These are phyloP conservation scores for Diutina mesorugosa DNA, from an alignment of 1,139 yeast species.

Conservation along the genomic window DNA sequence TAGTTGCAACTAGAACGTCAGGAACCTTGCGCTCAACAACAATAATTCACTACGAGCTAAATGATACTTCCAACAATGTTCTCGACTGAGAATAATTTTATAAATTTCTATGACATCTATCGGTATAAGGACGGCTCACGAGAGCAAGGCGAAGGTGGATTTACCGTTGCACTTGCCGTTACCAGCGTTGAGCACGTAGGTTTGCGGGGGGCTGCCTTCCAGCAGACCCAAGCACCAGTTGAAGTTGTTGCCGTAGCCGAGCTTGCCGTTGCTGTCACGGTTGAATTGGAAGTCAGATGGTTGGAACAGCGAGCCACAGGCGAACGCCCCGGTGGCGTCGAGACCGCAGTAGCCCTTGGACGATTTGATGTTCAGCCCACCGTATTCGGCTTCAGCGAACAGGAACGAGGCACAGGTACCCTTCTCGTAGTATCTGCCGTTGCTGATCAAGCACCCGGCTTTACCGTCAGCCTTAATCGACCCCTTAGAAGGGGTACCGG, in stretches of 20 bases:
- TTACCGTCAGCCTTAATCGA: constrained; percentile 40
- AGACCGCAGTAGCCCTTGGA: constrained; percentile 69
- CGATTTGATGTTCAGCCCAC: constrained; percentile 56
- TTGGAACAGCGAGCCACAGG: constrained; percentile 33
- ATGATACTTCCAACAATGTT: too few relatives aligned
- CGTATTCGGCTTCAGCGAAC: constrained; percentile 41
- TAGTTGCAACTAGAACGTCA: too few relatives aligned
- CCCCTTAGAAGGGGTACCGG: constrained; percentile 10
- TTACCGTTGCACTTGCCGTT: background rate
- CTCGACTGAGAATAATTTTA: too few relatives aligned
- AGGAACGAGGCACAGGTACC: constrained; percentile 82
- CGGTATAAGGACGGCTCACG: background rate
- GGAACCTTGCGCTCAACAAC: too few relatives aligned
- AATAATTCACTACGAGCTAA: too few relatives aligned
- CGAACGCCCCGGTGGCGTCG: constrained; percentile 16
- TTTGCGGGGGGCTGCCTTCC: constrained; percentile 1
- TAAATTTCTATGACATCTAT: background rate
- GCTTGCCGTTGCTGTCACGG: constrained; percentile 20
- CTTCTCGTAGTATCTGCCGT: constrained; percentile 70
- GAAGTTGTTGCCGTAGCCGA: constrained; percentile 53
- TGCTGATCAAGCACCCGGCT: constrained; percentile 69
- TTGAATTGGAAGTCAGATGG: constrained; percentile 28
- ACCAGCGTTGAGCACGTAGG: background rate
- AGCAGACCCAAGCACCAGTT: constrained; percentile 39
- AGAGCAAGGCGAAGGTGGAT: background rate